Evolutionary conservation across 352 stramenopile species (phyloP).

Genomic region (Phytophthora ohioensis): DNA sequence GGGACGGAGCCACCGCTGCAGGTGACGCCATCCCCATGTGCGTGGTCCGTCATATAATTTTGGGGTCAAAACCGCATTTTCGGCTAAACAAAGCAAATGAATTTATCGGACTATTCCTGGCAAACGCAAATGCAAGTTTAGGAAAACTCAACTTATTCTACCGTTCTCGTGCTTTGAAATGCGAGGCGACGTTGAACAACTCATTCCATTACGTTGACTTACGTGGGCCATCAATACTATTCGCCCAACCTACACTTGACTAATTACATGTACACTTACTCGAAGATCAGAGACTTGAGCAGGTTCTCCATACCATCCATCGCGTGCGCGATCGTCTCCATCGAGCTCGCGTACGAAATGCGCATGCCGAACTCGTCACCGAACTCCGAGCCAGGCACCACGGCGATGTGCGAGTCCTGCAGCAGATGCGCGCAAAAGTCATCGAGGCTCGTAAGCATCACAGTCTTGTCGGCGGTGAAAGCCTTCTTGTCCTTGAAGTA

Average conservation of each 20-base stretch:
- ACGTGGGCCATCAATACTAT: no score
- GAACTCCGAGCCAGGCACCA: constrained; percentile 96
- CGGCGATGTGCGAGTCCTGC: constrained; percentile 89
- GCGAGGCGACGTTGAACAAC: no score
- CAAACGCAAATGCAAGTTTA: no score
- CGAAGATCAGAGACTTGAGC: constrained; percentile 61
- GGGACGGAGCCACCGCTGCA: not conserved
- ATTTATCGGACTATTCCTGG: no score
- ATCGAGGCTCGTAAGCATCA: constrained; percentile 62
- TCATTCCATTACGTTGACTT: no score
- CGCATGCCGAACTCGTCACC: constrained; percentile 92
- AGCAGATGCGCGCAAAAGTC: constrained; percentile 94
- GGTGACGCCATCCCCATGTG: not conserved
- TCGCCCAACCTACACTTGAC: no score
- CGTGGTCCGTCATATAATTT: no score
- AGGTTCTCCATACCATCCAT: constrained; percentile 72
- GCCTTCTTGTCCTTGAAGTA: constrained; percentile 74
- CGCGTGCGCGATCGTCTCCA: constrained; percentile 71
- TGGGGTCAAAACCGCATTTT: no score
- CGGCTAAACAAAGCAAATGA: no score
- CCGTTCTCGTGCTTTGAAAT: no score
- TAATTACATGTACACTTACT: constrained; percentile 23
- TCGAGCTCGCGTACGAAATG: constrained; percentile 66
- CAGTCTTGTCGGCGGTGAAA: constrained; percentile 40
- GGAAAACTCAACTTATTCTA: no score